Conservation (phyloP, 805 yeast species). For the Cyberlindnera amylophila region DNA sequence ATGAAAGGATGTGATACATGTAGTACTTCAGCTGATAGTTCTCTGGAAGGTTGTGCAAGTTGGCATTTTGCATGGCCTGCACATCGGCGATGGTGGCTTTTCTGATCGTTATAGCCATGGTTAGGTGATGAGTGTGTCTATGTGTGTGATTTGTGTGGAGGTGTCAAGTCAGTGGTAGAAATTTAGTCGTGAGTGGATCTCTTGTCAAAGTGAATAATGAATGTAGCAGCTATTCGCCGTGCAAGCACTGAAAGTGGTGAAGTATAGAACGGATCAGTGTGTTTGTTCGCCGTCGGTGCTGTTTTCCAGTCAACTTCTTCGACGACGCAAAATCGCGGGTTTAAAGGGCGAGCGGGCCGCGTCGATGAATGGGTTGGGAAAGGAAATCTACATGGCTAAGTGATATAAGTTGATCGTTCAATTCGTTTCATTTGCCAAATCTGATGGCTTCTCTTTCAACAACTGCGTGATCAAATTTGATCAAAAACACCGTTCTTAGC, state of each 20-base stretch:
- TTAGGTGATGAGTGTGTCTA: background rate
- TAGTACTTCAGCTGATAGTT: slow-evolving; percentile 90
- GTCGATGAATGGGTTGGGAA: too few species aligned
- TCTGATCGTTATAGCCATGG: slow-evolving; percentile 83
- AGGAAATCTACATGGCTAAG: too few species aligned
- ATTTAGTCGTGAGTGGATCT: too few species aligned
- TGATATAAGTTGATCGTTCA: background rate
- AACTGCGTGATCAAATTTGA: slow-evolving; percentile 62
- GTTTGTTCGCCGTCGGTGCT: too few species aligned
- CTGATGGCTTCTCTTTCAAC: slow-evolving; percentile 50
- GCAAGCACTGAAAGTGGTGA: too few species aligned
- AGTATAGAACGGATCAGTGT: too few species aligned
- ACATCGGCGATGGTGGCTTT: slow-evolving; percentile 82
- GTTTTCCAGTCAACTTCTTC: background rate
- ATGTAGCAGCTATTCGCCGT: too few species aligned
- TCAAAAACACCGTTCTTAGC: slow-evolving; percentile 67
- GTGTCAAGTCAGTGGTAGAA: background rate
- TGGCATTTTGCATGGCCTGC: slow-evolving; percentile 95
- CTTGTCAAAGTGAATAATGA: too few species aligned
- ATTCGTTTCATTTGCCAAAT: slow-evolving; percentile 26
- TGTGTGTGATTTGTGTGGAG: background rate
- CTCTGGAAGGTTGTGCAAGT: slow-evolving; percentile 88
- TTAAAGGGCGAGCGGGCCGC: too few species aligned
- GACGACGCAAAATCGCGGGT: background rate
- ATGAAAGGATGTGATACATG: slow-evolving; percentile 86